phyloP scores from a whole-genome alignment of 2,329 filamentous ascomycete genomes.

The Fusarium solani-melongenae region DNA sequence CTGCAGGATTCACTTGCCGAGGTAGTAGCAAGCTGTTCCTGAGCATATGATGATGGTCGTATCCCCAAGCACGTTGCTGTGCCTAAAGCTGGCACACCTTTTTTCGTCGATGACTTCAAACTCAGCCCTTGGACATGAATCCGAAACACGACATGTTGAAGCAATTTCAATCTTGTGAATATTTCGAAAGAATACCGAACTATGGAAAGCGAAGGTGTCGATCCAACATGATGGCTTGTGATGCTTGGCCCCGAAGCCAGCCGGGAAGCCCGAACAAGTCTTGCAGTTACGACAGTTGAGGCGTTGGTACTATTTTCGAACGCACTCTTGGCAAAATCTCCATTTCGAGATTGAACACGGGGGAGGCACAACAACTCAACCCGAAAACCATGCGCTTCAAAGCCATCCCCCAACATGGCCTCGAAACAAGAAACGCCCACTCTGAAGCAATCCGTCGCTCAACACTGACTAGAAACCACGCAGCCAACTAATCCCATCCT shows the following conservation, averaged over 20 bases:
- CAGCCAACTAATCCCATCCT: constrained; percentile 41
- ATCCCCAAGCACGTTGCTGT: neutral
- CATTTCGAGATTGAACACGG: neutral
- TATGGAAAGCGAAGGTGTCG: neutral
- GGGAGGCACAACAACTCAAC: neutral
- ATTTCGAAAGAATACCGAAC: neutral
- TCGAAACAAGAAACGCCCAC: neutral
- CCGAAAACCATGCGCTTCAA: neutral
- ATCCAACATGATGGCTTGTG: neutral
- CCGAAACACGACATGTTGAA: neutral
- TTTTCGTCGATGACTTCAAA: constrained; percentile 5
- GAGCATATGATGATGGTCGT: neutral
- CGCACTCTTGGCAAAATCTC: neutral
- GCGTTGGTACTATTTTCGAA: neutral
- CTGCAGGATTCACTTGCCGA: constrained; percentile 15
- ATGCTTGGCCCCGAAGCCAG: neutral
- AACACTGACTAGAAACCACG: neutral
- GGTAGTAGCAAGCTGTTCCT: neutral
- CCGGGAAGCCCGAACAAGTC: neutral
- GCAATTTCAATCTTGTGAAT: neutral
- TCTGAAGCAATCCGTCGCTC: neutral
- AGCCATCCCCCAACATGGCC: neutral
- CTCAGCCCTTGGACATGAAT: neutral
- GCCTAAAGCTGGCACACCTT: neutral
- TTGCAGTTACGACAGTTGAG: neutral